Conservation (phyloP, 2,329 filamentous ascomycete genomes). For the Fusarium paranaense region DNA sequence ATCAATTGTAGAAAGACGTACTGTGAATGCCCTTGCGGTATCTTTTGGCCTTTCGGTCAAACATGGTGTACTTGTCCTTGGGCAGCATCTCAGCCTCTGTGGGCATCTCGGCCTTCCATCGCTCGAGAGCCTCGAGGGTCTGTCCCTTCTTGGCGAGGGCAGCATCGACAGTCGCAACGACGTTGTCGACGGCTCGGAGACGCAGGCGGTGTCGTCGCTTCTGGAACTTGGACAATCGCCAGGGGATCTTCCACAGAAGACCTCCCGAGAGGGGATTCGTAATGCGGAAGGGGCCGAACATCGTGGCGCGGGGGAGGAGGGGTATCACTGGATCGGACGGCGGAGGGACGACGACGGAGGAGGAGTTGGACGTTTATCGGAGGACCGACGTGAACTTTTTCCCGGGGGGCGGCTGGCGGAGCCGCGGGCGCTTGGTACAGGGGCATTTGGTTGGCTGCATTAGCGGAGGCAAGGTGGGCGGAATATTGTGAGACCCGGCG, state of each 20-base stretch:
- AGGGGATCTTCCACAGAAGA: conserved; percentile 96
- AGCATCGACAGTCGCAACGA: conserved; percentile 85
- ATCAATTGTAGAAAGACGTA: conserved; percentile 61
- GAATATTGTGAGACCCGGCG: conserved; percentile 43
- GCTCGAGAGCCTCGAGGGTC: conserved; percentile 80
- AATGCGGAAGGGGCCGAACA: conserved; percentile 88
- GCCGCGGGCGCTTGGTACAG: conserved; percentile 19
- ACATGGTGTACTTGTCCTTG: conserved; percentile 97
- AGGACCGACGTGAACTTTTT: conserved; percentile 41
- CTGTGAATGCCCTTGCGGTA: conserved; percentile 98
- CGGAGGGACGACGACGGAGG: conserved; percentile 9
- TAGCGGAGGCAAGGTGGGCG: conserved; percentile 34
- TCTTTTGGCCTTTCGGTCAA: conserved; percentile 93
- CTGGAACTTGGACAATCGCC: conserved; percentile 91
- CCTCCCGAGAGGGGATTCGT: conserved; percentile 82
- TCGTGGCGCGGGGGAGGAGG: conserved; percentile 53
- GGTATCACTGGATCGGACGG: conserved; percentile 16
- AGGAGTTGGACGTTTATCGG: conserved; percentile 26
- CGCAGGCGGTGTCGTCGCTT: conserved; percentile 88
- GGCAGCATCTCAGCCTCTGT: conserved; percentile 95
- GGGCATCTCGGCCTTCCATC: conserved; percentile 97
- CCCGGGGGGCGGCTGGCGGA: conserved; percentile 27
- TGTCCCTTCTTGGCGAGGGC: conserved; percentile 81
- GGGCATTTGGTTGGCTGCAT: conserved; percentile 22
- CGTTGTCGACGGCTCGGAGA: conserved; percentile 84